Evolutionary conservation across 164 flowering plant species (phyloP).

Genomic region (Kingdonia uniflora): DNA sequence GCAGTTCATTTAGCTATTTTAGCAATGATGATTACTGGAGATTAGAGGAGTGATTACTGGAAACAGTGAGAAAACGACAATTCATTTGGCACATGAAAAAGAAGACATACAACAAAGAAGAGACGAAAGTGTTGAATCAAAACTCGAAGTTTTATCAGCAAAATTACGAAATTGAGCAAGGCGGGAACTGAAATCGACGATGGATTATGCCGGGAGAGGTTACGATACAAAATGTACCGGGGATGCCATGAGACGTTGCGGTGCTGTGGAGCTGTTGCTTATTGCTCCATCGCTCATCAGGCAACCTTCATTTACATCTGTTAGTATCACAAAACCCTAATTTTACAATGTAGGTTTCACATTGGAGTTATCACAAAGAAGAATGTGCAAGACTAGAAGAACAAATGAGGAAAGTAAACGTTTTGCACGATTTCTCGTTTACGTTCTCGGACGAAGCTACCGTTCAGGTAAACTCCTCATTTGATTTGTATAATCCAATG

Average conservation of each 20-base stretch:
- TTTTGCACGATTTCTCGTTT: conserved; percentile 68
- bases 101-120: too few species aligned
- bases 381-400: conserved; percentile 74
- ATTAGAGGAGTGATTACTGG: too few species aligned
- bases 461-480: conserved; percentile 31
- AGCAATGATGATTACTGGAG: too few species aligned
- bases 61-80: too few species aligned
- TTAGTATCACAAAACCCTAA: too few species aligned
- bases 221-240: conserved; percentile 46
- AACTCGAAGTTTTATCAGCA: too few species aligned
- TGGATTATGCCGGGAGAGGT: conserved; percentile 82
- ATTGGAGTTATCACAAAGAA: conserved; percentile 66
- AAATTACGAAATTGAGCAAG: too few species aligned
- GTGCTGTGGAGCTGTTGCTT: conserved; percentile 69
- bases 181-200: conserved; percentile 6
- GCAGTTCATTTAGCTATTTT: too few species aligned
- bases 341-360: conserved; percentile 31
- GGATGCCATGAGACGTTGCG: conserved; percentile 53
- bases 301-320: conserved; percentile 14
- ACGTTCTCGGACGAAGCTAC: conserved; percentile 56
- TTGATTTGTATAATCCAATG: too few species aligned
- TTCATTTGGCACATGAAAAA: too few species aligned
- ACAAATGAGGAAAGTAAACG: conserved; percentile 48
- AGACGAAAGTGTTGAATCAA: too few species aligned
- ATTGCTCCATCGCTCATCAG: conserved; percentile 84